phyloP scores from a whole-genome alignment of 805 yeast species.

The Myxozyma lipomycoides region DNA sequence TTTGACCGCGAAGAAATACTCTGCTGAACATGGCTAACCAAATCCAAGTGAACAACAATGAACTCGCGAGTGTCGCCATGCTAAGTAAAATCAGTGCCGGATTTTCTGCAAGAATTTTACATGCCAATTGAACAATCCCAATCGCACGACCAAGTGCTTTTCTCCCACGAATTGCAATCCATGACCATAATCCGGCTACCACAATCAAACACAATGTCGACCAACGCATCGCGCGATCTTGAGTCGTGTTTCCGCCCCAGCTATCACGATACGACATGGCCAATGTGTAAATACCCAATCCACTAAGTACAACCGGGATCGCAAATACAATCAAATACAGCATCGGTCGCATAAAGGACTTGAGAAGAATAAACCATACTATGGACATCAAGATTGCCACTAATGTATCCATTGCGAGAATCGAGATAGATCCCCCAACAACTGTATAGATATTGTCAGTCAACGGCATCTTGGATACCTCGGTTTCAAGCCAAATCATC shows the following conservation, averaged over 20 bases:
- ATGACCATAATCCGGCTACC: constrained; percentile 33
- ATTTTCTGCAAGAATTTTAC: constrained; percentile 37
- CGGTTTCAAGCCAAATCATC: constrained; percentile 33
- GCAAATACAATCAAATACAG: constrained; percentile 31
- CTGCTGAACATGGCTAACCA: constrained; percentile 39
- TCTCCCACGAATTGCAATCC: constrained; percentile 32
- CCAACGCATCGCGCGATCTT: constrained; percentile 37
- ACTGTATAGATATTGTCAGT: constrained; percentile 35
- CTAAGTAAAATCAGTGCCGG: constrained; percentile 35
- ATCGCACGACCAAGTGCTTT: constrained; percentile 33
- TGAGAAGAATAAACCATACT: constrained; percentile 35
- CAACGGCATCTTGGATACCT: constrained; percentile 29
- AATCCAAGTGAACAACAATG: constrained; percentile 35
- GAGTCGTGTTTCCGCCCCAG: constrained; percentile 35
- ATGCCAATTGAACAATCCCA: constrained; percentile 39
- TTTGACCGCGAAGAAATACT: constrained; percentile 32
- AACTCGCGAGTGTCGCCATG: constrained; percentile 32
- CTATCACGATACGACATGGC: constrained; percentile 36
- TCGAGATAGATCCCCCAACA: constrained; percentile 29
- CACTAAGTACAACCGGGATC: constrained; percentile 35
- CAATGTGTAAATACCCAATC: constrained; percentile 31
- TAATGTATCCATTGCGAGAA: constrained; percentile 29
- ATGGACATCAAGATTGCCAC: constrained; percentile 31
- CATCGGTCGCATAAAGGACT: constrained; percentile 30
- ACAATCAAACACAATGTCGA: constrained; percentile 32